A percentile compares a stretch with the other conserved stretches of the same genome.
phyloP scores from a whole-genome alignment of 1,284 basidiomycete genomes.

The Trichosporon coremiiforme region DNA sequence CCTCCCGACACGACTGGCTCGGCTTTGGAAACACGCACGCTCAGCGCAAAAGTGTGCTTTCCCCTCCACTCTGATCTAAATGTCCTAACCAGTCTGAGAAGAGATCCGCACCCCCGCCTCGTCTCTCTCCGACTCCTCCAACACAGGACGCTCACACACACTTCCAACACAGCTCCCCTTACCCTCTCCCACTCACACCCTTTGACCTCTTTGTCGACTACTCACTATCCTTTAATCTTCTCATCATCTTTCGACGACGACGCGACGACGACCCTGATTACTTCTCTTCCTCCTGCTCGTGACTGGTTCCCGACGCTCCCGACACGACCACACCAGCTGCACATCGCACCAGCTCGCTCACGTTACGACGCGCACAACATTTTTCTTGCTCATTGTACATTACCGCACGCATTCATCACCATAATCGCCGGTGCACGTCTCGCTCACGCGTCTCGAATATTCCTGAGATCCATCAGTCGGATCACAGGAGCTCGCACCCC shows the following conservation, averaged over 20 bases:
- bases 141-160: not conserved
- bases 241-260: conserved; percentile 3
- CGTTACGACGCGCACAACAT: conserved; percentile 13
- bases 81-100: conserved; percentile 4
- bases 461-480: not conserved
- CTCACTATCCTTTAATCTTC: not conserved
- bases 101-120: conserved; percentile 9
- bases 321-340: conserved; percentile 10
- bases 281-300: conserved; percentile 4
- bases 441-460: not conserved
- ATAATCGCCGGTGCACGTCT: not conserved
- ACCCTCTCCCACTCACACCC: not conserved
- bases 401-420: not conserved
- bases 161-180: conserved; percentile 5
- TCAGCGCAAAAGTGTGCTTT: conserved; percentile 13
- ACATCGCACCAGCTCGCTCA: not conserved
- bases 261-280: conserved; percentile 4
- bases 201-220: not conserved
- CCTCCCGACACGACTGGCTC: not conserved
- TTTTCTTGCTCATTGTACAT: conserved; percentile 13
- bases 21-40: not conserved
- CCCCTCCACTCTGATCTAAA: conserved; percentile 15
- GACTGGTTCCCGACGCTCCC: conserved; percentile 18
- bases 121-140: not conserved
- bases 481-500: conserved; percentile 8